Evolutionary conservation across 164 flowering plant genomes (phyloP), one percentile per base, ranked within the genome.

Genomic region (Vitis rupestris): DNA sequence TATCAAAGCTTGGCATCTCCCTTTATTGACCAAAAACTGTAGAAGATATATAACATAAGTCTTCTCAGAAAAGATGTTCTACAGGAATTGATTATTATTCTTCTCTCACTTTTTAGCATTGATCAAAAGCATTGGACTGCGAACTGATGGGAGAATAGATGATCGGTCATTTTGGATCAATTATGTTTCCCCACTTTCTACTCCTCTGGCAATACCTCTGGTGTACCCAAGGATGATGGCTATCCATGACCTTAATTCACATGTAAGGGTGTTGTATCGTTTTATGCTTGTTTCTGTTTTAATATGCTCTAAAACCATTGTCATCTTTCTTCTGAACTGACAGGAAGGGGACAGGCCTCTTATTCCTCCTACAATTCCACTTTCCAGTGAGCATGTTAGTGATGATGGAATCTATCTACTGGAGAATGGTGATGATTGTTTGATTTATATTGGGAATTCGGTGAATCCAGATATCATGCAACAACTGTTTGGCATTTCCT

Each of bases 161-260:
- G 97, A 91, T 66, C 87, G 95, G 27, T 88, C 97, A 12, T 89
- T 85, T 73, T 95, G 99, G 99, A 79, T 91, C 66, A 89, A 74
- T 74, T 83, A 81, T 76, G 95, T 86, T 58, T 82, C 92, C 59
- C 83, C 88, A 23, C 79, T 95, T 51, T 82, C 98, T 64, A 75
- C 87, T 71, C 75, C 93, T 17, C 72, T 85, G 71, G 93, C 89
- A n/a, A 68, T 90, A 72, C 98, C 98, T 37, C 73, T 88, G 74
- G 95, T 95, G 59, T 90, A 88, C 67, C 98, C 99, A 8, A 83
- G 98, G 74, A 85, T 95, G 98, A 61, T 95, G 48, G 74, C 96
- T 52, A 81, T 95, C 63, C 92, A 95, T 70, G 81, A 87, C 61
- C 92, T 91, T 69, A 71, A 73, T 23, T 73, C 91, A 37, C 44